phyloP scores from a whole-genome alignment of 2,329 filamentous ascomycete genomes.

The Lachnellula occidentalis region DNA sequence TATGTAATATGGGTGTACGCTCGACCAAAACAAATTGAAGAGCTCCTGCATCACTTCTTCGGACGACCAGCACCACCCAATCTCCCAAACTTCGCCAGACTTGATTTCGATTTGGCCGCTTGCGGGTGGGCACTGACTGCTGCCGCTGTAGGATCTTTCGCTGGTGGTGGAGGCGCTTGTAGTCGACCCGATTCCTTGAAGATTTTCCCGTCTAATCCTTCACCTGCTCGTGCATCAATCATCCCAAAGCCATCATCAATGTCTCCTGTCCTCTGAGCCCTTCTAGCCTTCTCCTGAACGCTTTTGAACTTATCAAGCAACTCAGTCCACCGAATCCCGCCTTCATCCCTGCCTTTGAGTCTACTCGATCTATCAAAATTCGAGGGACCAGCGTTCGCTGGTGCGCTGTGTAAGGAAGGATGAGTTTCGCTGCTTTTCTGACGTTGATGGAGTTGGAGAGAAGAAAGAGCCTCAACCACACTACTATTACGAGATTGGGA shows the following conservation, averaged over 20 bases:
- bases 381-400: conserved; percentile 44
- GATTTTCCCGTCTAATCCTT: conserved; percentile 33
- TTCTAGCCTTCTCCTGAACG: conserved; percentile 80
- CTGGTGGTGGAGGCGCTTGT: conserved; percentile 37
- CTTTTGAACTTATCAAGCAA: conserved; percentile 89
- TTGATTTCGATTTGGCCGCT: conserved; percentile 53
- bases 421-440: conserved; percentile 30
- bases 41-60: conserved; percentile 42
- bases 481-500: conserved; percentile 32
- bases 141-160: conserved; percentile 43
- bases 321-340: conserved; percentile 83
- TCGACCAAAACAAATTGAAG: background rate
- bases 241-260: conserved; percentile 45
- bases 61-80: conserved; percentile 57
- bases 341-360: conserved; percentile 75
- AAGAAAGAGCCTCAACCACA: conserved; percentile 30
- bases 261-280: conserved; percentile 53
- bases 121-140: conserved; percentile 36
- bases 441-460: conserved; percentile 28
- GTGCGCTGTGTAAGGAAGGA: conserved; percentile 35
- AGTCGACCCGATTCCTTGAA: conserved; percentile 31
- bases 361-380: conserved; percentile 69
- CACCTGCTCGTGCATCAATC: conserved; percentile 38
- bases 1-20: background rate
- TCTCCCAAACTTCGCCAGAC: conserved; percentile 64